Conservation (phyloP, 345 rosid species). For the Eutrema japonicum region DNA sequence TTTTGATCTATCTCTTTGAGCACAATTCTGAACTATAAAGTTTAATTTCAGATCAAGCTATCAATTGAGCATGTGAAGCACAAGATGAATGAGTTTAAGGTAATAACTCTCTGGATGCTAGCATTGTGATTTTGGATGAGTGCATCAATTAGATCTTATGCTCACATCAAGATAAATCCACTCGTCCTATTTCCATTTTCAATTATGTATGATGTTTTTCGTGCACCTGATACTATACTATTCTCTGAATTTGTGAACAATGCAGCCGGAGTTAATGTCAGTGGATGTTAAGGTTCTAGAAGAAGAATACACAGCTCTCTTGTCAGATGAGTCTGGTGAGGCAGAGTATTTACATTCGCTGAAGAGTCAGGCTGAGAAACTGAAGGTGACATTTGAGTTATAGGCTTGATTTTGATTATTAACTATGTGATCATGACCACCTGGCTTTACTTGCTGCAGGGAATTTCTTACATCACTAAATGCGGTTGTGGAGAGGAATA, state of each 20-base stretch:
- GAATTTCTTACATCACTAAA: constrained; percentile 56
- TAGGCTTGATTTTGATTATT: constrained; percentile 1
- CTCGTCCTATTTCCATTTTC: background rate
- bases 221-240: background rate
- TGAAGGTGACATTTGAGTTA: constrained; percentile 50
- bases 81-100: constrained; percentile 57
- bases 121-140: constrained; percentile 26
- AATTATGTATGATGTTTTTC: background rate
- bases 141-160: constrained; percentile 7
- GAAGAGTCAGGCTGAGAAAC: constrained; percentile 55
- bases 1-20: background rate
- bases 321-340: constrained; percentile 65
- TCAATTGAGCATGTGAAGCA: constrained; percentile 52
- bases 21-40: constrained; percentile 23
- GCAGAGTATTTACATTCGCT: constrained; percentile 56
- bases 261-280: constrained; percentile 64
- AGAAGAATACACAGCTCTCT: constrained; percentile 58
- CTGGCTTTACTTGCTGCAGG: constrained; percentile 53
- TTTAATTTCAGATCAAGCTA: constrained; percentile 58
- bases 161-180: constrained; percentile 13
- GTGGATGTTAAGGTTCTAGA: constrained; percentile 56
- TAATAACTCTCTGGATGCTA: constrained; percentile 36
- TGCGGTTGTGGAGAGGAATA: constrained; percentile 66
- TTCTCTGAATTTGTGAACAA: constrained; percentile 18
- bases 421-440: constrained; percentile 13